Evolutionary conservation across 495 filamentous ascomycete genomes (phyloP).

Genomic region (Pseudevernia furfuracea): DNA sequence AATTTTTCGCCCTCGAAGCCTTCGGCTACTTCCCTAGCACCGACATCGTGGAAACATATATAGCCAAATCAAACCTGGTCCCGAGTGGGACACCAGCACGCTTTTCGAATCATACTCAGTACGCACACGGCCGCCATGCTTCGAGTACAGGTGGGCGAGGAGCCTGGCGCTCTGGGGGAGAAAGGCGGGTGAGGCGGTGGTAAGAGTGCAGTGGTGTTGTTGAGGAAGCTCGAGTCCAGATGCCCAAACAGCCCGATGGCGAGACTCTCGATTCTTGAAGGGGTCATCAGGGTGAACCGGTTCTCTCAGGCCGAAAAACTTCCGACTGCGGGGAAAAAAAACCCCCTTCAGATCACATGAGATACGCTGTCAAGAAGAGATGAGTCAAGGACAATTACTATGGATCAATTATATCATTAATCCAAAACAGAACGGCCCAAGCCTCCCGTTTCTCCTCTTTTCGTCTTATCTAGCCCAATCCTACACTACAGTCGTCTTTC

Average conservation of each 20-base stretch:
- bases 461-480: too few species aligned
- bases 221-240: not conserved
- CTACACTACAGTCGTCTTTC: too few species aligned
- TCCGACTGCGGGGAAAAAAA: not conserved
- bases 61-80: not conserved
- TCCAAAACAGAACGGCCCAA: too few species aligned
- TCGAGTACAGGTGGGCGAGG: not conserved
- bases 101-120: not conserved
- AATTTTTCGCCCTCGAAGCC: not conserved
- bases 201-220: not conserved
- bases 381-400: too few species aligned
- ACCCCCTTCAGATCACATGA: not conserved
- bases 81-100: not conserved
- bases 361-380: too few species aligned
- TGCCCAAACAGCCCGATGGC: not conserved
- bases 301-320: not conserved
- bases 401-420: too few species aligned
- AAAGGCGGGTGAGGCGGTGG: not conserved
- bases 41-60: not conserved
- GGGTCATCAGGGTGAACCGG: not conserved
- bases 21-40: not conserved
- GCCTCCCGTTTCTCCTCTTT: too few species aligned
- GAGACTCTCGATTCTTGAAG: not conserved
- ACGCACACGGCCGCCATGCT: not conserved
- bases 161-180: not conserved